A percentile compares a stretch with the other conserved stretches of the same genome.
Evolutionary conservation across 2,329 filamentous ascomycete genomes (phyloP).

Genomic region (Cladorrhinum sp.): DNA sequence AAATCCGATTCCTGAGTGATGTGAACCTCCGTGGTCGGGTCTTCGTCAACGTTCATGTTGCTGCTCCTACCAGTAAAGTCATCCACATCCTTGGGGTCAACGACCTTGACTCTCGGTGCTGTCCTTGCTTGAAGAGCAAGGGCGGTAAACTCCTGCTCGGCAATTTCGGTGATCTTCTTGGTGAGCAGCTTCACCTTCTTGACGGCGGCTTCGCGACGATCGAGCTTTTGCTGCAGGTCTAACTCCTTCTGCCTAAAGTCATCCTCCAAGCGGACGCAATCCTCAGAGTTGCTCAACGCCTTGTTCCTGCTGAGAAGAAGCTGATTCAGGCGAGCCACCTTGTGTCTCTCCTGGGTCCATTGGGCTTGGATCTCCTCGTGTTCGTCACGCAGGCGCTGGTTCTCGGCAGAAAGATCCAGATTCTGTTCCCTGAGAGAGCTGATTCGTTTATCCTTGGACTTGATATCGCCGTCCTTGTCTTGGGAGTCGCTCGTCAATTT

Average conservation of each 20-base stretch:
- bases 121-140: constrained; percentile 23
- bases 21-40: constrained; percentile 37
- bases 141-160: constrained; percentile 27
- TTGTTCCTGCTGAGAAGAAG: constrained; percentile 23
- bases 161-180: constrained; percentile 27
- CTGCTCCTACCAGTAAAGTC: constrained; percentile 37
- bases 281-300: constrained; percentile 24
- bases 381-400: constrained; percentile 46
- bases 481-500: constrained; percentile 19
- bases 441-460: constrained; percentile 24
- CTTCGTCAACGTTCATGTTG: constrained; percentile 36
- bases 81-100: constrained; percentile 32
- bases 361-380: constrained; percentile 48
- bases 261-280: constrained; percentile 26
- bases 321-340: constrained; percentile 26
- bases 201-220: constrained; percentile 31
- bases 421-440: constrained; percentile 28
- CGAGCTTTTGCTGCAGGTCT: constrained; percentile 30
- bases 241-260: constrained; percentile 26
- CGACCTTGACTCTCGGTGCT: constrained; percentile 27
- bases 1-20: constrained; percentile 36
- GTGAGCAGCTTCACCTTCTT: constrained; percentile 30
- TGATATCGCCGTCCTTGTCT: constrained; percentile 24
- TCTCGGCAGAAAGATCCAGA: constrained; percentile 38
- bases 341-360: constrained; percentile 33